Conservation (phyloP, 805 yeast species). For the Phaffomyces opuntiae region DNA sequence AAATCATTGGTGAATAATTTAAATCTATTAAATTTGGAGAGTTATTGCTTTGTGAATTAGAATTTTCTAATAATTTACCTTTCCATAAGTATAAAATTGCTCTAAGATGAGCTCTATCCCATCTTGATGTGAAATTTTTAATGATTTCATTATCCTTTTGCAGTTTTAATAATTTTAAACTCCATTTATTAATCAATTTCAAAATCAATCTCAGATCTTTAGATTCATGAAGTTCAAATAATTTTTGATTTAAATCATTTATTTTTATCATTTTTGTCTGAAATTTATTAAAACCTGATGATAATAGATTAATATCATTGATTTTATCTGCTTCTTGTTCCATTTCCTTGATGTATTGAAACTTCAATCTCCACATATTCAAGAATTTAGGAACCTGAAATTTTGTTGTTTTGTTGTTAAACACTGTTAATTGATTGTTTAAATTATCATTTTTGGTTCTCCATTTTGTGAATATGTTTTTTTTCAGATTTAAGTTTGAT, state of each 20-base stretch:
- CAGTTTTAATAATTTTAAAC: conserved; percentile 25
- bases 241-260: conserved; percentile 11
- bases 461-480: conserved; percentile 10
- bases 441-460: background rate
- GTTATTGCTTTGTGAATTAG: no score
- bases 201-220: conserved; percentile 17
- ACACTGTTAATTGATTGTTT: conserved; percentile 4
- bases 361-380: conserved; percentile 12
- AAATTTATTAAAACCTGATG: conserved; percentile 21
- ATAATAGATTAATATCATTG: conserved; percentile 18
- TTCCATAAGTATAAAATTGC: conserved; percentile 32
- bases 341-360: conserved; percentile 7
- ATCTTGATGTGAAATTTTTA: conserved; percentile 27
- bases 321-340: conserved; percentile 19
- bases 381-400: conserved; percentile 6
- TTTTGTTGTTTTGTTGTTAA: conserved; percentile 2
- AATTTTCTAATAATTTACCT: conserved; percentile 11
- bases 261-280: conserved; percentile 12
- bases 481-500: background rate
- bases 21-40: conserved; percentile 4
- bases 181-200: conserved; percentile 28
- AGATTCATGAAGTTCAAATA: conserved; percentile 21
- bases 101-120: conserved; percentile 33
- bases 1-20: conserved; percentile 17
- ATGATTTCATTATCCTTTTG: conserved; percentile 29